Conservation (phyloP, 257 asterid genomes). For the Gynochthodes officinalis region DNA sequence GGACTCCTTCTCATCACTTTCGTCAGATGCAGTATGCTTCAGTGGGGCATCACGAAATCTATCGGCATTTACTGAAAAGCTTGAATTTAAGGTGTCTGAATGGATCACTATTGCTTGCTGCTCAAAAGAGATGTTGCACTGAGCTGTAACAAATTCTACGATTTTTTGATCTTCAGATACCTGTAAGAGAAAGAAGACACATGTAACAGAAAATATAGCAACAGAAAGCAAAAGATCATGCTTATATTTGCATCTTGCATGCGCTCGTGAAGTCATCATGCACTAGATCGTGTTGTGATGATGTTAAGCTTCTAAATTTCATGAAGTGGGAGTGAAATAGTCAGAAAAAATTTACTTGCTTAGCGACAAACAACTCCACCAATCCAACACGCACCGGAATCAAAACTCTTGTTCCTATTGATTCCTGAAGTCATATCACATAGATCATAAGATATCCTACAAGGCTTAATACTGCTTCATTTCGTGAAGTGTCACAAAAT, state of each 20-base stretch:
- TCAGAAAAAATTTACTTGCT: slow-evolving; percentile 39
- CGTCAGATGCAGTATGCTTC: slow-evolving; percentile 14
- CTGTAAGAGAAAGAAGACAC: slow-evolving; percentile 25
- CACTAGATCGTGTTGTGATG: not conserved
- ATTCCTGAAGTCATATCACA: slow-evolving; percentile 37
- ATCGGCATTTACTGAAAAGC: slow-evolving; percentile 10
- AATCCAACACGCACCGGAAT: slow-evolving; percentile 61
- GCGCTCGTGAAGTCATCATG: not conserved
- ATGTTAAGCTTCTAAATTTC: not conserved
- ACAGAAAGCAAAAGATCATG: not conserved
- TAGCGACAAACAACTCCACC: slow-evolving; percentile 56
- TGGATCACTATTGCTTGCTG: slow-evolving; percentile 41
- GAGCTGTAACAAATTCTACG: slow-evolving; percentile 48
- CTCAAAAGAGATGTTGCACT: slow-evolving; percentile 48
- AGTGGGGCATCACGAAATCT: slow-evolving; percentile 13
- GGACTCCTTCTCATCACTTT: slow-evolving; percentile 23
- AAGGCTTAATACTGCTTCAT: not conserved
- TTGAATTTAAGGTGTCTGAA: slow-evolving; percentile 21
- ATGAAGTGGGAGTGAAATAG: not conserved
- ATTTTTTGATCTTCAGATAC: slow-evolving; percentile 64
- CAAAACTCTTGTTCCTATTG: slow-evolving; percentile 60
- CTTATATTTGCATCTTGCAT: not conserved
- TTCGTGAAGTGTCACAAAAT: not conserved
- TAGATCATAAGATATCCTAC: not conserved
- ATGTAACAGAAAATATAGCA: not conserved